A percentile compares a stretch with the other conserved stretches of the same genome.
These are phyloP conservation scores for Mycena leptocephala DNA, from an alignment of 768 basidiomycete genomes.

Conservation along the genomic window DNA sequence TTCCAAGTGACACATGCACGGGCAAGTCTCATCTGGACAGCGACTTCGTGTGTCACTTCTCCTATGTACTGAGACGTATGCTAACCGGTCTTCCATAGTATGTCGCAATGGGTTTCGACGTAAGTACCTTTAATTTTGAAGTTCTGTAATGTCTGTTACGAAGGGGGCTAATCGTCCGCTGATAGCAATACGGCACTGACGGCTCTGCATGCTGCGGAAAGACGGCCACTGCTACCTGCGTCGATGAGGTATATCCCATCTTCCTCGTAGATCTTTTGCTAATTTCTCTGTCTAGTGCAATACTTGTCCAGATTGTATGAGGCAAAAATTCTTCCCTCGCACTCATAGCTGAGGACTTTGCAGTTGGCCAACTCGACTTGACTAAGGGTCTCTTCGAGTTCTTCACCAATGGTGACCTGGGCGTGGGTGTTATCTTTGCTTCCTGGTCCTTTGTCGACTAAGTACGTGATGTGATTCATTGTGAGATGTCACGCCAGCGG, in stretches of 20 bases:
- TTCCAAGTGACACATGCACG: background rate
- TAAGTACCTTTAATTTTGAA: background rate
- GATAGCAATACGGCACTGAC: slow-evolving; percentile 23
- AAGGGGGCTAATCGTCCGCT: background rate
- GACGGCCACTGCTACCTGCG: slow-evolving; percentile 21
- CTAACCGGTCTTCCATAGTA: slow-evolving; percentile 9
- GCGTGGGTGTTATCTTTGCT: slow-evolving; percentile 14
- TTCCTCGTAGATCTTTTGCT: no score
- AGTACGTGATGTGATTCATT: no score
- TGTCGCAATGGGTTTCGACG: slow-evolving; percentile 31
- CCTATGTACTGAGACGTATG: background rate
- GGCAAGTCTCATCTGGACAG: slow-evolving; percentile 2
- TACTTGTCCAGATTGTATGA: no score
- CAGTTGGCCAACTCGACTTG: slow-evolving; percentile 30
- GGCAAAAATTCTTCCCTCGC: no score
- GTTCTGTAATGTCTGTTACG: no score
- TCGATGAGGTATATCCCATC: no score
- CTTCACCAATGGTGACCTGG: slow-evolving; percentile 17
- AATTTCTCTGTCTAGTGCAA: slow-evolving; percentile 13
- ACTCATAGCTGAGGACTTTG: no score
- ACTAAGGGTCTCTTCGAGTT: slow-evolving; percentile 31
- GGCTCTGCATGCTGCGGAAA: slow-evolving; percentile 31
- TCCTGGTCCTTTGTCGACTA: slow-evolving; percentile 32
- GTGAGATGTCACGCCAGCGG: no score
- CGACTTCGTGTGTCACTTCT: background rate